Conservation (phyloP, 257 asterid genomes). For the Nemophila menziesii region DNA sequence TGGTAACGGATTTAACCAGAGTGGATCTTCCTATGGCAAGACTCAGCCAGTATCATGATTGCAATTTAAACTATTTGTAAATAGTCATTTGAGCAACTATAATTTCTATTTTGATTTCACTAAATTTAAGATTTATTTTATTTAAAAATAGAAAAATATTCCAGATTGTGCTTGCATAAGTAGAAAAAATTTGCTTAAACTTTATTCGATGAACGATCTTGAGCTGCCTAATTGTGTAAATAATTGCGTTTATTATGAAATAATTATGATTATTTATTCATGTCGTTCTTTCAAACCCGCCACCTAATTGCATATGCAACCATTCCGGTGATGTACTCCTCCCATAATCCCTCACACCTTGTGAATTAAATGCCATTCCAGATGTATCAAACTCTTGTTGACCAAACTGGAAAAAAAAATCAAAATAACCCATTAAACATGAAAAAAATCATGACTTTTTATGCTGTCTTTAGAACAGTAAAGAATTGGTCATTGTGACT, state of each 20-base stretch:
- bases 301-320: constrained; percentile 92
- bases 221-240: too few species aligned
- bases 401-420: constrained; percentile 36
- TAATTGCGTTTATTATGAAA: neutral
- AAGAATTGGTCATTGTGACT: constrained; percentile 7
- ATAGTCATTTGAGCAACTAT: neutral
- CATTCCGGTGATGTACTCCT: constrained; percentile 73
- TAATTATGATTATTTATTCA: constrained; percentile 7
- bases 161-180: too few species aligned
- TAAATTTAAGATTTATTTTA: too few species aligned
- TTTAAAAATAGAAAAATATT: too few species aligned
- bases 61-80: neutral
- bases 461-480: neutral
- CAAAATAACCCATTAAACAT: neutral
- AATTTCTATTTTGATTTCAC: too few species aligned
- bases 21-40: constrained; percentile 16
- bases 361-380: constrained; percentile 51
- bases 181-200: too few species aligned
- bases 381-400: constrained; percentile 54
- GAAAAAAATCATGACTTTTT: too few species aligned
- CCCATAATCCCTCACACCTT: constrained; percentile 40
- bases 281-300: constrained; percentile 64
- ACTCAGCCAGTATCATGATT: constrained; percentile 11
- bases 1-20: constrained; percentile 10
- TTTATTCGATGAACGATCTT: too few species aligned